Base-by-base conservation (phyloP, 139 green algal species). In the Picochlorum sp. region DNA sequence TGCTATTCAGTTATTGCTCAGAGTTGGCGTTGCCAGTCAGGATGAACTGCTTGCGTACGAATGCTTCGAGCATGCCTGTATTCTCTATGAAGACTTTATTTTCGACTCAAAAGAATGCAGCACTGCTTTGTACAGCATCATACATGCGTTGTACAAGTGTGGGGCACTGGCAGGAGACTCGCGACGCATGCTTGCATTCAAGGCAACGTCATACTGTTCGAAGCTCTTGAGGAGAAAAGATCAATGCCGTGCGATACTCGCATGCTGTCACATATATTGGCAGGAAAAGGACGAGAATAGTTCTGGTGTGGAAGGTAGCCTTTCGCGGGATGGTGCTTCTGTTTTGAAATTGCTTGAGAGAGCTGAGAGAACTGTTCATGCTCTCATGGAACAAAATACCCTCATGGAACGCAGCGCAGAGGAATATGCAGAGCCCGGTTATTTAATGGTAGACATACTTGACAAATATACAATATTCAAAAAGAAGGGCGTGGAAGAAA, bases 51-150 rank as follows among this genome's bases (percentile, higher is more conserved):
- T 93, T 26, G 78, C 87, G 14, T 98, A 97, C 58, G 88, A 95
- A 52, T 93, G 95, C 63, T 95, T 97, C 44, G 88, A 95, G 74
- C 81, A 91, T 73, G 90, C 91, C 3, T 92, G 96, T 65, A 68
- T 79, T 11, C 49, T 98, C 51, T 97, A 94, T 70, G 92, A 98
- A 73, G 89, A 97, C 63, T 69, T 71, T 7, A 84, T 97, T 9
- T 66, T 83, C 1, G 89, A 96, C 72, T 88, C 80, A 23, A 71
- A 74, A 47, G 71, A 83, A n/a, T 83, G 95, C 69, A 54, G 77
- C 10, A 80, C 58, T 13, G 84, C 82, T 4, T 81, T 98, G 60
- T 75, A 88, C 24, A 68, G 82, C 56, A 94, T 98, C 68, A 74
- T 95, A 18, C 87, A 88, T 45, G 84, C 81, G 3, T 73, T 98